Conservation (phyloP, 148 eudicot genomes). For the Cornus florida region DNA sequence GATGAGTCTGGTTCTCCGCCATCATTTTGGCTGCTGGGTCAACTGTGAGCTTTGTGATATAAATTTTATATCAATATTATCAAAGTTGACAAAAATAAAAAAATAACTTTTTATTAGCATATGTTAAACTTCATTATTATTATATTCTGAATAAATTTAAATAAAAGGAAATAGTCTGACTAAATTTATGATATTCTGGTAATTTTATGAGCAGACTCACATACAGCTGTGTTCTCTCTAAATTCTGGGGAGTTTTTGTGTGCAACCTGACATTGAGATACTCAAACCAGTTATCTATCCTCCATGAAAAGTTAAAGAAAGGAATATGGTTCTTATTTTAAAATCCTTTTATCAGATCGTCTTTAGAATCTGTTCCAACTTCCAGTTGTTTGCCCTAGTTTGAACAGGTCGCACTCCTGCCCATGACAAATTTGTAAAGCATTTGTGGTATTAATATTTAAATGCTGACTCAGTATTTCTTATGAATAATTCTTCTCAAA, state of each 20-base stretch:
- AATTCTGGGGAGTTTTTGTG: background rate
- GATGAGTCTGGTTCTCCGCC: too few species aligned
- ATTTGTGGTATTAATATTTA: background rate
- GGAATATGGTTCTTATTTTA: background rate
- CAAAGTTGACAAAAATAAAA: too few species aligned
- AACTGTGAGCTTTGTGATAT: too few species aligned
- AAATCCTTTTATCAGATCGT: background rate
- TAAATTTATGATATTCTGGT: background rate
- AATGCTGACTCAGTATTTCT: background rate
- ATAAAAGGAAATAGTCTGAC: too few species aligned
- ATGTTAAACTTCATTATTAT: too few species aligned
- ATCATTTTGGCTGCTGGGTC: background rate
- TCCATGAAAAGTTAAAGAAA: background rate
- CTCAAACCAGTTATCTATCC: background rate
- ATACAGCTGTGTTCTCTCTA: background rate
- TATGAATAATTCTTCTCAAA: background rate
- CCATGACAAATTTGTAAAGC: background rate
- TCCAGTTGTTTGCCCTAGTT: background rate
- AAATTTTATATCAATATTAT: too few species aligned
- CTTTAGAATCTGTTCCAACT: background rate
- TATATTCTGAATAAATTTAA: too few species aligned
- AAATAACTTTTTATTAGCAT: too few species aligned
- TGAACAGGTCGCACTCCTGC: background rate
- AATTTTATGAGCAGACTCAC: background rate
- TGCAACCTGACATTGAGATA: background rate